Evolutionary conservation across 2,329 filamentous ascomycete species (phyloP), one percentile per base, ranked within the genome.

Genomic region (Boeremia exigua): DNA sequence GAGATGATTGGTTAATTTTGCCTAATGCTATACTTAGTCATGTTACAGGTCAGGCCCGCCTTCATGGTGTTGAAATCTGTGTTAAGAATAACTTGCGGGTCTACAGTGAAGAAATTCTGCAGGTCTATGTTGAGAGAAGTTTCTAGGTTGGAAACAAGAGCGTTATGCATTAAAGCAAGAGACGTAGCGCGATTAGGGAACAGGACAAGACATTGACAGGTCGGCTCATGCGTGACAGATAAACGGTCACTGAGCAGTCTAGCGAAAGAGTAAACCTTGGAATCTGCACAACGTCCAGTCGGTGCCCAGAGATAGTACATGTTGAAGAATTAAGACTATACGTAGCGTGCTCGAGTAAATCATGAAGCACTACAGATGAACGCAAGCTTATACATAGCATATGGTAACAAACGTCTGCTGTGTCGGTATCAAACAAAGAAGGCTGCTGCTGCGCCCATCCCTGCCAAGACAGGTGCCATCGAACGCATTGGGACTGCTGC

Each of bases 381-480:
- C n/a, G n/a, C 7, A 34, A 34, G 28, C 28, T 29, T 34, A 15
- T 5, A 19, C 9, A 23, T 10, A 3, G 9, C 34, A 2, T 37
- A 17, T 5, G 2, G 1, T 3, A 10, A 37, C 34, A 19, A 19
- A 19, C 14, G n/a, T 6, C 10, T 37, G 15, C 19, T 19, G 17
- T 17, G 14, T 6, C 29, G 11, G 19, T 12, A 34, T 48, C 61
- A 68, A 34, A 71, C 40, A 42, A 70, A 61, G 48, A 68, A 66
- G 8, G 62, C 68, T 29, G 60, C 61, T 11, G 65, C 69, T 30
- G 65, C 69, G 48, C 69, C 71, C n/a, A 72, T 44, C 36, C 70
- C 71, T 11, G 62, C 67, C 39, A 71, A 38, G 14, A 61, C 62
- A 48, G 71, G 70, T 4, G 58, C 63, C 33, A 65, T 40, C 0